Conservation (phyloP, 208 protist genomes). For the Leishmania amazonensis region DNA sequence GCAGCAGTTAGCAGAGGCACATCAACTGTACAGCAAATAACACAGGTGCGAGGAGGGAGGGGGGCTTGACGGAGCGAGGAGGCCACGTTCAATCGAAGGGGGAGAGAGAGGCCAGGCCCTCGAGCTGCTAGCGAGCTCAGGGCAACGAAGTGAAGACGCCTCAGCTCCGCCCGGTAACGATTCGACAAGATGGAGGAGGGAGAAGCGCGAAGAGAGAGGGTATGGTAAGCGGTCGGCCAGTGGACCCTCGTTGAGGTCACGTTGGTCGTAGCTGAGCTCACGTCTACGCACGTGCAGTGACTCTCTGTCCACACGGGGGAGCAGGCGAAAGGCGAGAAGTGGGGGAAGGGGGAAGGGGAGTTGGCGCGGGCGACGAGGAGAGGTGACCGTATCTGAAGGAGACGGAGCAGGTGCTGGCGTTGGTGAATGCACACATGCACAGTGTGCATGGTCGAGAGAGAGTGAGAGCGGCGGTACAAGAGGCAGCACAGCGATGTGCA, state of each 20-base stretch:
- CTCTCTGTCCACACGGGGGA: neutral
- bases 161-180: neutral
- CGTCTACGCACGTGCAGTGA: neutral
- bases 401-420: neutral
- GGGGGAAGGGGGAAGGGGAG: neutral
- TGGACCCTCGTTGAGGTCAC: neutral
- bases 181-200: neutral
- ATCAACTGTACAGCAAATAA: neutral
- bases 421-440: neutral
- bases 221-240: neutral
- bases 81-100: neutral
- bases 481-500: neutral
- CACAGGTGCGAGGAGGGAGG: neutral
- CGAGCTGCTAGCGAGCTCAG: neutral
- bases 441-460: too few species aligned
- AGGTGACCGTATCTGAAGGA: neutral
- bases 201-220: neutral
- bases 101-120: neutral
- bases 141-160: neutral
- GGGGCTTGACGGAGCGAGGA: neutral
- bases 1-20: neutral
- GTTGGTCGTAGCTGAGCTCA: neutral
- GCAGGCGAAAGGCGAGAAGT: neutral
- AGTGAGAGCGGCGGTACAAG: neutral
- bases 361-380: neutral